Base-by-base conservation (phyloP, 345 rosid genomes). In the Arabis hirsuta region DNA sequence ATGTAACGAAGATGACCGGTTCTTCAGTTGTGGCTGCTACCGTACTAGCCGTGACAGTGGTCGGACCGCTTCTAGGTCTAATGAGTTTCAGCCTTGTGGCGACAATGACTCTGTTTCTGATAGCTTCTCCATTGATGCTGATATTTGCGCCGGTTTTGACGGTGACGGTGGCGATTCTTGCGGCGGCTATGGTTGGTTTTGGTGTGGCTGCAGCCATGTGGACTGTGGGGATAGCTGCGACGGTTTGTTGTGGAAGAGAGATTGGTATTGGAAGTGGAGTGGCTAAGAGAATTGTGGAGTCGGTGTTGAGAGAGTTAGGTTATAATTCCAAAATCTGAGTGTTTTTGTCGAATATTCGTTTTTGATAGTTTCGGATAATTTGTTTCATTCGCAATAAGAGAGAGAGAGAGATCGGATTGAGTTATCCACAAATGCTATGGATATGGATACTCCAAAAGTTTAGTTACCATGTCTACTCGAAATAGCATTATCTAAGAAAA, bases 91-190 rank as follows among this genome's bases (percentile, higher is more conserved):
- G 82, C 74, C 58, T 81, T 44, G 8, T 82, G 2, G 75, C 72
- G n/a, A 61, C 86, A 0, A 10, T 63, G 55, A 72, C 78, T 24
- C 64, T 83, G 46, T 77, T 83, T 12, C 64, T 82, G 6, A 22
- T 73, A 32, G 56, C 19, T 76, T 82, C 77, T n/a, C 87, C 83
- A 19, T 59, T 79, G 26, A 62, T 84, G 44, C 56, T 84, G 67
- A 27, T 83, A 29, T 77, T 81, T 78, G 71, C 71, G 55, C 86
- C 86, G 24, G 69, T 82, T 34, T 75, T 86, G 55, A 32, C 65
- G 2, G 56, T 32, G 13, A 66, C 72, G 16, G 55, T 67, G 1
- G 71, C 69, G 27, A 41, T 78, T 56, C 12, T 83, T 59, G 72
- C 24, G n/a, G 67, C 55, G 12, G 82, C 76, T 13, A 31, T 73